phyloP scores from a whole-genome alignment of 1,284 basidiomycete species.

The Hemileia vastatrix region DNA sequence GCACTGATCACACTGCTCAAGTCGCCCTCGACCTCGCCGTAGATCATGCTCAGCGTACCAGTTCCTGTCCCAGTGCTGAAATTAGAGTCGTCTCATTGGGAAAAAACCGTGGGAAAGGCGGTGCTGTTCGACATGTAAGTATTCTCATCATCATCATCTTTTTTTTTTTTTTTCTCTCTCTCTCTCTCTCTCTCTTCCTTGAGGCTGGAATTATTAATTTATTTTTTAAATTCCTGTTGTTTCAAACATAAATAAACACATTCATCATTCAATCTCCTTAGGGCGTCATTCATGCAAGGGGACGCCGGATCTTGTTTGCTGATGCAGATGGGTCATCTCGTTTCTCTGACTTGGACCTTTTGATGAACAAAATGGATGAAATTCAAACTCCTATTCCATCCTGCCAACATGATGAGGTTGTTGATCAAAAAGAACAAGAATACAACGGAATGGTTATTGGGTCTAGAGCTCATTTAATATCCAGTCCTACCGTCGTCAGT shows the following conservation, averaged over 20 bases:
- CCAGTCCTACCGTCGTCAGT: conserved; percentile 86
- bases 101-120: conserved; percentile 79
- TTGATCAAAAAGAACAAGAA: neutral
- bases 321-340: conserved; percentile 86
- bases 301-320: conserved; percentile 71
- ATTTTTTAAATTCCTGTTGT: neutral
- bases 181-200: neutral
- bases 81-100: conserved; percentile 69
- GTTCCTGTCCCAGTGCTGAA: conserved; percentile 42
- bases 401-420: neutral
- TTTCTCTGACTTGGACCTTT: conserved; percentile 64
- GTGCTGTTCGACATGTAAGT: conserved; percentile 69
- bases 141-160: neutral
- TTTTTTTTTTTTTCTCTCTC: neutral
- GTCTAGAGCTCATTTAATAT: conserved; percentile 80
- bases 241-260: neutral
- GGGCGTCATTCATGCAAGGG: conserved; percentile 67
- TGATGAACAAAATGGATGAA: conserved; percentile 64
- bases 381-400: conserved; percentile 39
- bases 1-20: conserved; percentile 61
- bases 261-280: too few relatives aligned
- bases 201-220: neutral
- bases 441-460: conserved; percentile 53
- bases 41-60: conserved; percentile 47
- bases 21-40: conserved; percentile 58